Conservation (phyloP, 345 rosid genomes). For the Pistacia vera region DNA sequence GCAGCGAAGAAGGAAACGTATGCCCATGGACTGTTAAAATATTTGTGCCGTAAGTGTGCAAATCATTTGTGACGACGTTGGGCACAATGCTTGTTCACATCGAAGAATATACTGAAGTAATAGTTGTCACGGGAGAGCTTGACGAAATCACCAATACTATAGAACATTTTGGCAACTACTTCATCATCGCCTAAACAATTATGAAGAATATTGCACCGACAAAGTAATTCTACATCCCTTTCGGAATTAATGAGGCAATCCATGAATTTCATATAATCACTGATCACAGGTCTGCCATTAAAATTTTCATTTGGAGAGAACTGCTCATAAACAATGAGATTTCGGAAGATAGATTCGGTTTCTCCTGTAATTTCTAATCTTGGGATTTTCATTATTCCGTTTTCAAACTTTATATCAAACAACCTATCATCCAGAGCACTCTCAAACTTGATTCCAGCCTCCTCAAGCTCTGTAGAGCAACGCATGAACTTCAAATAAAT, state of each 20-base stretch:
- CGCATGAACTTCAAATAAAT: neutral
- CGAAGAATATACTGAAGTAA: neutral
- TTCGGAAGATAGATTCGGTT: slow-evolving; percentile 20
- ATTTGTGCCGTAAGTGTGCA: slow-evolving; percentile 10
- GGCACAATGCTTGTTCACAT: slow-evolving; percentile 4
- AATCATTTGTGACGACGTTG: slow-evolving; percentile 1
- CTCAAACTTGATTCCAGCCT: slow-evolving; percentile 32
- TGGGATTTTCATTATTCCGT: no score
- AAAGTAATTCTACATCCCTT: no score
- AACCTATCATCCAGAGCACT: neutral
- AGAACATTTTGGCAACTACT: slow-evolving; percentile 16
- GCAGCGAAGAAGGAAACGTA: slow-evolving; percentile 2
- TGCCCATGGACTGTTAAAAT: slow-evolving; percentile 16
- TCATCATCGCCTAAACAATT: slow-evolving; percentile 23
- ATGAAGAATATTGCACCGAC: neutral
- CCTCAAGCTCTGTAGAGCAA: slow-evolving; percentile 22
- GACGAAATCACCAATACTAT: slow-evolving; percentile 8
- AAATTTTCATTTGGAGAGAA: no score
- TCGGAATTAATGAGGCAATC: no score
- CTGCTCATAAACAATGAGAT: slow-evolving; percentile 25
- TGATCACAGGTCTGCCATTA: neutral
- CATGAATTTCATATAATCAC: no score
- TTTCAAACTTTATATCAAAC: slow-evolving; percentile 9
- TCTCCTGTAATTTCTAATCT: no score
- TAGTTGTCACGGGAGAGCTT: neutral